Conservation (phyloP, 2,329 filamentous ascomycete genomes). For the Stemphylium beticola region DNA sequence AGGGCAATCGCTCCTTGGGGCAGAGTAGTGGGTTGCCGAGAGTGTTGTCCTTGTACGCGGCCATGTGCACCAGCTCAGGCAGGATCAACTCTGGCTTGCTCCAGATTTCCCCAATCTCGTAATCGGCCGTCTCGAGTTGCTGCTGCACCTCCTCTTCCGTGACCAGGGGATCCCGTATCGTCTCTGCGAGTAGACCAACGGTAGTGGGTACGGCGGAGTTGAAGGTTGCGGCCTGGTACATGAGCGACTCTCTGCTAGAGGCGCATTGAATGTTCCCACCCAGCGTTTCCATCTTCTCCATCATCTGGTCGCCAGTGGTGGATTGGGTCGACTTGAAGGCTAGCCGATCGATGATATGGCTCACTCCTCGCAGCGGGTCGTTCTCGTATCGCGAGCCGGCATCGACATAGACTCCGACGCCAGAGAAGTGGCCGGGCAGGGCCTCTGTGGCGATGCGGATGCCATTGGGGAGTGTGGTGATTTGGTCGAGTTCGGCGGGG, state of each 20-base stretch:
- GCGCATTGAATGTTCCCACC: conserved; percentile 98
- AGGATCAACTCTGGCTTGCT: conserved; percentile 94
- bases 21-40: conserved; percentile 92
- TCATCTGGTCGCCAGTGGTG: conserved; percentile 79
- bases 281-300: conserved; percentile 83
- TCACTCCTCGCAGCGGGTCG: conserved; percentile 81
- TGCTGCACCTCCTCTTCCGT: conserved; percentile 85
- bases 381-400: conserved; percentile 95
- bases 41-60: conserved; percentile 95
- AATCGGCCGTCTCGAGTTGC: conserved; percentile 89
- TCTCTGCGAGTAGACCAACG: conserved; percentile 86
- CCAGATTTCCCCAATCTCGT: conserved; percentile 98
- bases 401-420: conserved; percentile 94
- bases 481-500: conserved; percentile 82
- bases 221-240: conserved; percentile 99
- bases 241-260: conserved; percentile 91
- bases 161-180: conserved; percentile 83
- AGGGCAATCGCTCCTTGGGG: conserved; percentile 77
- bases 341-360: conserved; percentile 93
- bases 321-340: conserved; percentile 87
- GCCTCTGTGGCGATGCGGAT: conserved; percentile 94
- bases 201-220: conserved; percentile 87
- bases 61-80: conserved; percentile 92
- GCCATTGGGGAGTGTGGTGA: conserved; percentile 90
- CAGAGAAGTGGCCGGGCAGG: conserved; percentile 90